Conservation (phyloP, 768 basidiomycete genomes). For the Leccinum obscurum region DNA sequence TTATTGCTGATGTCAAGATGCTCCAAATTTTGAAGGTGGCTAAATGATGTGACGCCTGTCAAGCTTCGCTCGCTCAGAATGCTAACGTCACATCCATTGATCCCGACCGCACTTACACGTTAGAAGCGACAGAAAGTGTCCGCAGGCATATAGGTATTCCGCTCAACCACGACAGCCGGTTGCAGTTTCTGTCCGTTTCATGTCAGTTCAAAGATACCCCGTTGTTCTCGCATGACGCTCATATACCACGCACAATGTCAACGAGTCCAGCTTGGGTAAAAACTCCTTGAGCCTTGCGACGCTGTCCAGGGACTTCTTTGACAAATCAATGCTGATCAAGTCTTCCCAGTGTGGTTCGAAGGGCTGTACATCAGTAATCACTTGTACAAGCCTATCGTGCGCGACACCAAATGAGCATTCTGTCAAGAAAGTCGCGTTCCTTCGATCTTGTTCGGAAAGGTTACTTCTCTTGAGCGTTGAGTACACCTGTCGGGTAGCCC, state of each 20-base stretch:
- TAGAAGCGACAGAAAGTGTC: constrained; percentile 76
- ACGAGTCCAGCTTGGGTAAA: constrained; percentile 71
- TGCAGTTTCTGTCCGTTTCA: constrained; percentile 54
- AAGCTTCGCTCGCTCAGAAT: constrained; percentile 50
- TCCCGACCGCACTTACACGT: constrained; percentile 47
- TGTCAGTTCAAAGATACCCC: constrained; percentile 16
- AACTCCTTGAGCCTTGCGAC: constrained; percentile 84
- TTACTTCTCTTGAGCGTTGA: constrained; percentile 46
- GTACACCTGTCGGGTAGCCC: constrained; percentile 41
- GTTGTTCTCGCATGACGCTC: constrained; percentile 5
- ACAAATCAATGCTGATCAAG: constrained; percentile 71
- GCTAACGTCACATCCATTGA: constrained; percentile 12
- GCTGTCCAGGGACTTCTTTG: constrained; percentile 57
- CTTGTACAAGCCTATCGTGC: constrained; percentile 87
- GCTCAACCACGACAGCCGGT: constrained; percentile 77
- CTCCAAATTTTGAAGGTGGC: constrained; percentile 83
- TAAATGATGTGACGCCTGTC: constrained; percentile 84
- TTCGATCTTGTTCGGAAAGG: constrained; percentile 32
- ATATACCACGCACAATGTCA: constrained; percentile 65
- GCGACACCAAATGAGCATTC: constrained; percentile 96
- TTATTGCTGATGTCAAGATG: constrained; percentile 90
- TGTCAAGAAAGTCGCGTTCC: constrained; percentile 77
- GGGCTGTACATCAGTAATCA: constrained; percentile 93
- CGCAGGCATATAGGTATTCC: constrained; percentile 71
- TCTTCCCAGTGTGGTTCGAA: constrained; percentile 95